Percentiles rank a stretch among this genome's conserved stretches.
phyloP scores from a whole-genome alignment of 768 basidiomycete species.

The Agrocybe praecox region DNA sequence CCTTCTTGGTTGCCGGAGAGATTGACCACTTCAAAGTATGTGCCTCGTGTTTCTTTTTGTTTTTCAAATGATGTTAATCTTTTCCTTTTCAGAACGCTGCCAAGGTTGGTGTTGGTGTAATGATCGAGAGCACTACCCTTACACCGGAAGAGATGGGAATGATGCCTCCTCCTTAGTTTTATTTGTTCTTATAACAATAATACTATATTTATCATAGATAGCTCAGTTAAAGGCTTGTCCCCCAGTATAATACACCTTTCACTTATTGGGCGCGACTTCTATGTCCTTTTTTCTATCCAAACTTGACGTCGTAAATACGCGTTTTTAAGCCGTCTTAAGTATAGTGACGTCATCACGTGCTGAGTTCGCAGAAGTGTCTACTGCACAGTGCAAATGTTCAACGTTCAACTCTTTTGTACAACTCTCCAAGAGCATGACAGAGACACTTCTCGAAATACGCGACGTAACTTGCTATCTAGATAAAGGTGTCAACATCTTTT shows the following conservation, averaged over 20 bases:
- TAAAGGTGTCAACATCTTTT: constrained; percentile 40
- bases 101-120: constrained; percentile 95
- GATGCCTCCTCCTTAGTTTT: constrained; percentile 46
- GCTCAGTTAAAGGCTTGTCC: constrained; percentile 12
- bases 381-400: neutral
- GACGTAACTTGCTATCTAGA: constrained; percentile 32
- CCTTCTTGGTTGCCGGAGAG: constrained; percentile 94
- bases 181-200: constrained; percentile 18
- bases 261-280: neutral
- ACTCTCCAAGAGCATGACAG: constrained; percentile 9
- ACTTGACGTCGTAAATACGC: neutral
- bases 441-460: constrained; percentile 51
- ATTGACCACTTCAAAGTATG: constrained; percentile 97
- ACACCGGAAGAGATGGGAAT: constrained; percentile 85
- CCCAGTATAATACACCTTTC: constrained; percentile 8
- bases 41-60: constrained; percentile 5
- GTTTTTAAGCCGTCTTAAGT: too few species aligned
- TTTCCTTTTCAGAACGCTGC: constrained; percentile 70
- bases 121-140: constrained; percentile 87
- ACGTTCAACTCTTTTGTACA: too few species aligned
- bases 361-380: neutral
- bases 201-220: constrained; percentile 22
- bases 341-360: neutral
- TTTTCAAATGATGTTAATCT: neutral
- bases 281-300: neutral